phyloP scores from a whole-genome alignment of 1,284 basidiomycete species.

The Leccinum angustisporum region DNA sequence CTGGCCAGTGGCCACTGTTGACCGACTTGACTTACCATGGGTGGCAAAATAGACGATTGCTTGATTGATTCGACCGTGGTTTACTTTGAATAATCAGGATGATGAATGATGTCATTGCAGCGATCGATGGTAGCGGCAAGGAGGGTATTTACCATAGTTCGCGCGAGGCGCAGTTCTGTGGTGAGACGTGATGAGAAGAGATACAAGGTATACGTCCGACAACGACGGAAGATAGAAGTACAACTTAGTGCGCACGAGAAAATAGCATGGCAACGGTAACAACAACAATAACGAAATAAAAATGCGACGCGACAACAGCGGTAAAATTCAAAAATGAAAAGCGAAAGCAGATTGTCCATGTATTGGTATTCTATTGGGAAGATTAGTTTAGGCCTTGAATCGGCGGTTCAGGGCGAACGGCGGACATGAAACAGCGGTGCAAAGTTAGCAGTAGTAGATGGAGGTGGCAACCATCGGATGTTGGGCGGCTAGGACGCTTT shows the following conservation, averaged over 20 bases:
- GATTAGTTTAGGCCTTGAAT: not conserved
- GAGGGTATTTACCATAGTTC: not conserved
- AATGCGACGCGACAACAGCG: not conserved
- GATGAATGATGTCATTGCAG: not conserved
- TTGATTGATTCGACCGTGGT: not conserved
- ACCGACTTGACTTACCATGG: too few relatives aligned
- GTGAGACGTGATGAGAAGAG: not conserved
- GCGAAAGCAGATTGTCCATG: constrained; percentile 2
- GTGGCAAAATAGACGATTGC: not conserved
- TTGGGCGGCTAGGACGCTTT: constrained; percentile 27
- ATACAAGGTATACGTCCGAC: constrained; percentile 1
- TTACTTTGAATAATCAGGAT: not conserved
- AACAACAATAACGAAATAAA: not conserved
- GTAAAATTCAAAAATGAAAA: not conserved
- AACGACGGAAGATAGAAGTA: not conserved
- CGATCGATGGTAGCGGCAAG: not conserved
- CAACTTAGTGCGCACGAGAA: not conserved
- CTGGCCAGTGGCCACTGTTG: not conserved
- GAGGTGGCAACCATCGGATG: constrained; percentile 24
- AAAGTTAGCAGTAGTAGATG: constrained; percentile 20
- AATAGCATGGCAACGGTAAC: not conserved
- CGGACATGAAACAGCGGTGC: not conserved
- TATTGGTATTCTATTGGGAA: not conserved
- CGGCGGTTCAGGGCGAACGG: constrained; percentile 1
- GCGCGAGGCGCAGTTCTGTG: not conserved